Percentiles rank a stretch among this genome's conserved stretches.
Conservation (phyloP, 179 eudicot genomes). For the Silene coronaria region DNA sequence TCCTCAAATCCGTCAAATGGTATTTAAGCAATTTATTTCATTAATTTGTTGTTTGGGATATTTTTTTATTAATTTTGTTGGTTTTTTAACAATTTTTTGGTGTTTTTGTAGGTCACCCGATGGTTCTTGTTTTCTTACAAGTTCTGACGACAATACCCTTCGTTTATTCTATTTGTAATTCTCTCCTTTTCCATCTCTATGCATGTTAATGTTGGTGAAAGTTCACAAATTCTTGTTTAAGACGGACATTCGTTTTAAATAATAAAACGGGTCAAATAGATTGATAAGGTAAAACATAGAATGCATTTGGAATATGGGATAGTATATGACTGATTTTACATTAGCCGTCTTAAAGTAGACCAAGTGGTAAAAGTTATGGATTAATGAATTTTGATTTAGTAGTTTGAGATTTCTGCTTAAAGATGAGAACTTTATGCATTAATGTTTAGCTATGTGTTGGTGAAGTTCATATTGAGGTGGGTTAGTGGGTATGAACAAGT, state of each 20-base stretch:
- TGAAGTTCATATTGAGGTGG: not conserved
- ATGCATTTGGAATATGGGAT: no score
- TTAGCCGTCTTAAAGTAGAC: no score
- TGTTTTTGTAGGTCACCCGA: conserved; percentile 70
- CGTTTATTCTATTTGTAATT: conserved; percentile 66
- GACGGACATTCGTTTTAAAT: no score
- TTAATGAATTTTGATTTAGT: not conserved
- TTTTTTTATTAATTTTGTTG: not conserved
- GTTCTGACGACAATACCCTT: conserved; percentile 65
- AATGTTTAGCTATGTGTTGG: no score
- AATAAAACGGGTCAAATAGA: no score
- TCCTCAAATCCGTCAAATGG: conserved; percentile 83
- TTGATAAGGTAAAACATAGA: no score
- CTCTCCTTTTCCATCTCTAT: not conserved
- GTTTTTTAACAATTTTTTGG: not conserved
- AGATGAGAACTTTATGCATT: not conserved
- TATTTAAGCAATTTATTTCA: not conserved
- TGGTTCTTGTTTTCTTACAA: conserved; percentile 74
- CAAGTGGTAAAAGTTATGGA: no score
- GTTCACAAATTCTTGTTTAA: no score
- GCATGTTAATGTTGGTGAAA: not conserved
- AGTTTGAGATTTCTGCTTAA: not conserved
- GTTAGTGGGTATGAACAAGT: not conserved
- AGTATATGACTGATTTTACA: no score
- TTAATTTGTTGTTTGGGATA: not conserved